Evolutionary conservation across 208 protist genomes (phyloP), one percentile per base, ranked within the genome.

Genomic region (Trypanosoma mega): DNA sequence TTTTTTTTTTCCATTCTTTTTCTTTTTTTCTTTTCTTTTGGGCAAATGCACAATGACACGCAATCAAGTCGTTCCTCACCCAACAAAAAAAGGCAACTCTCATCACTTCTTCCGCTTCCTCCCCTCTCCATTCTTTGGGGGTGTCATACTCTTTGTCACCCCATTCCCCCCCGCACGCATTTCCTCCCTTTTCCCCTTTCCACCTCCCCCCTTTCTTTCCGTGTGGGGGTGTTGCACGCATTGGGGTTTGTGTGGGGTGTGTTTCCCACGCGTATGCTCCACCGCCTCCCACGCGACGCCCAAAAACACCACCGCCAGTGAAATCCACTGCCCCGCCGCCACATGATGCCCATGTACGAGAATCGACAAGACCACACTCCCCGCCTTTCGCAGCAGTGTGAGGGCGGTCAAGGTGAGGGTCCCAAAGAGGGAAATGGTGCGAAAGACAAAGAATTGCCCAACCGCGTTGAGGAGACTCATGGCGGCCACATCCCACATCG

Each of bases 371-470:
- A 90, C 12, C 18, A 94, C 83, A 57, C 82, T 92, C 34, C 80
- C 82, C 1, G 65, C 66, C 63, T 94, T 94, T 21, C 88, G 88
- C 41, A 90, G 64, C 27, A 94, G 60, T 31, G 88, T 94, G 69
- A 94, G 80, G 16, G 85, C 79, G 0, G 80, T 90, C 49, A 94
- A 43, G 27, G 88, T 81, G 12, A 94, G 69, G 8, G 74, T 76
- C 5, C 88, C 88, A 60, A 94, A 94, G 27, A 87, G 48, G 36
- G 70, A 74, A 66, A 94, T 87, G 33, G 82, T 87, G 44, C 68
- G 76, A 49, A 90, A 94, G 30, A 94, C 78, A 60, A 94, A 94
- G 11, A 90, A 49, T 54, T 94, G 88, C 8, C 88, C 88, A 11
- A 82, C 16, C 0, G 78, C 84, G 71, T 85, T 88, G 20, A 90